Evolutionary conservation across 495 filamentous ascomycete species (phyloP), one percentile per base, ranked within the genome.

Genomic region (Podospora fimiseda): DNA sequence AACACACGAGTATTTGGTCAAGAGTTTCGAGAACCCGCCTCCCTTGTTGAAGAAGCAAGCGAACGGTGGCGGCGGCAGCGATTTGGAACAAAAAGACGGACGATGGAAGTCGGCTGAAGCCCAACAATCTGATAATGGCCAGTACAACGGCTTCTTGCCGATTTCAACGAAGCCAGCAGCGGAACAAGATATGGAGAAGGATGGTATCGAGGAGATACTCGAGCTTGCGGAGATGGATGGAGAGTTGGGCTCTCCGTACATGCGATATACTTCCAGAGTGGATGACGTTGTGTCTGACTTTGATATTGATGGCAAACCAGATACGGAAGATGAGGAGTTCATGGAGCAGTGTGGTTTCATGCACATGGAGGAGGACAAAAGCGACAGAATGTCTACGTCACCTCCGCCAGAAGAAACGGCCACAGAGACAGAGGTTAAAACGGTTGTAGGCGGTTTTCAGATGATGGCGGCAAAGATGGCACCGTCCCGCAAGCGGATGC

Each of bases 1-100:
- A 18, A 83, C 80, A 27, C 86, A 91, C 53, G 84, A 88, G 55
- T 72, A 81, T 47, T 90, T 97, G 57, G 77, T 77, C 37, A 63
- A 78, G 43, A 79, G 80, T 7, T 96, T 97, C 55, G 79, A 84
- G 37, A 85, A 86, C 52, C 86, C 88, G 38, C 86, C 88, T 4
- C 65, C 83, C 16, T 79, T n/a, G n/a, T n/a, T 79, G 2, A 73
- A 72, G 48, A 71, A 72, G 41, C 71, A 79, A 51, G 69, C 75
- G 55, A 66, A 60, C 43, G 59, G 66, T 33, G 71, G 68, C 19
- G 81, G 60, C 43, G 59, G 66, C 36, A 71, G 68, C 19, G 81
- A 77, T 42, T 72, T 72, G 14, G 74, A 71, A 27, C 77, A 75
- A 63, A 83, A 73, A 58, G 84, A 45, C 2, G 79, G 76, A 50